Base-by-base conservation (phyloP, 2,329 filamentous ascomycete genomes). In the Ophiostoma australiae region DNA sequence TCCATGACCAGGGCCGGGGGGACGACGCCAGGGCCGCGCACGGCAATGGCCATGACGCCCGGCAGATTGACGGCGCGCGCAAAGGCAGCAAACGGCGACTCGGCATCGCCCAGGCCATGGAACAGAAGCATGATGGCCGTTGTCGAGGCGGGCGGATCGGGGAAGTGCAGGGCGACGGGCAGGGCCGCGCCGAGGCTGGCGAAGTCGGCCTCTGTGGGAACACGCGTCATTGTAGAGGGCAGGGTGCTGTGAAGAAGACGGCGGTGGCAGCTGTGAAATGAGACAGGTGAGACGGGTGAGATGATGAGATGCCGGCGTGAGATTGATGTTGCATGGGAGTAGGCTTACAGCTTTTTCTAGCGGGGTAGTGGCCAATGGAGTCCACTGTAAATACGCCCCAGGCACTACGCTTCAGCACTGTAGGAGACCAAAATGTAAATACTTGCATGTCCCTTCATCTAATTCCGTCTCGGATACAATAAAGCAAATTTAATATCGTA, bases 61-160 rank as follows among this genome's bases (percentile, higher is more conserved):
- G 93, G 92, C 3, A 97, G 86, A 73, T 85, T 83, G 73, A 97
- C 81, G 75, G 87, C 88, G 71, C 83, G 82, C 27, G 89, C 91
- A 73, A 97, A 90, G 65, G 81, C 81, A 72, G 87, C 85, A 78
- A 95, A 96, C 48, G 91, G 84, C 3, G 78, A 76, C 72, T 92
- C 86, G 44, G 86, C 88, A 80, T 97, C 93, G 73, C 93, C 93
- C 15, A 97, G 86, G 74, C 93, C 93, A 79, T 97, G 93, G 72
- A 97, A 87, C 69, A 97, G 86, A 77, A 97, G 81, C 73, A 97
- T 87, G 75, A 96, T 84, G 75, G 94, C 90, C 63, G 89, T 91
- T 11, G 90, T 87, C 15, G 86, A 85, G 73, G 90, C 87, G 52
- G 85, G 81, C 31, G 85, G 84, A 37, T 81, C 78, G 61, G 85